Percentiles rank a stretch among this genome's conserved stretches.
These are phyloP conservation scores for Russula abietina DNA, from an alignment of 768 basidiomycete species.

Conservation along the genomic window DNA sequence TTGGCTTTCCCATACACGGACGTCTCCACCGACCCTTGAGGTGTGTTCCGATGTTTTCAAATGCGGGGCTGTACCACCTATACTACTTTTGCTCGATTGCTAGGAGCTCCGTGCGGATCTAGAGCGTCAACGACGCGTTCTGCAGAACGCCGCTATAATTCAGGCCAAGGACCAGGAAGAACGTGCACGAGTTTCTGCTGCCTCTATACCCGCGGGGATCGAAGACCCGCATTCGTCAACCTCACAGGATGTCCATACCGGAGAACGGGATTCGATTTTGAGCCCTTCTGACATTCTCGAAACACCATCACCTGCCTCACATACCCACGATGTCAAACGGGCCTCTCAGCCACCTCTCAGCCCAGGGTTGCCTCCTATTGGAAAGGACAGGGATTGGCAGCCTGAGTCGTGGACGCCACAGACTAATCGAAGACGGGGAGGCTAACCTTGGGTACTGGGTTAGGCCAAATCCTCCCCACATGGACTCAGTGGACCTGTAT, in stretches of 20 bases:
- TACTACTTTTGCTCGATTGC: background rate
- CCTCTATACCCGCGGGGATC: background rate
- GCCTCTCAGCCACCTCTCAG: background rate
- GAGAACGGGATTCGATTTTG: background rate
- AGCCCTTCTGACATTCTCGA: background rate
- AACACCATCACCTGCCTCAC: background rate
- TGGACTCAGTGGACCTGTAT: background rate
- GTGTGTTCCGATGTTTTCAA: slow-evolving; percentile 5
- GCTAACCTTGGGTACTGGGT: background rate
- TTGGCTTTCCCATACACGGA: slow-evolving; percentile 23
- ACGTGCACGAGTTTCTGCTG: background rate
- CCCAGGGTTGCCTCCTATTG: slow-evolving; percentile 1
- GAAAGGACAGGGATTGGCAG: slow-evolving; percentile 22
- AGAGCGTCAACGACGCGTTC: slow-evolving; percentile 21
- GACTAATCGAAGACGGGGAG: background rate
- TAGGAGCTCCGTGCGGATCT: slow-evolving; percentile 23
- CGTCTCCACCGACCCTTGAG: slow-evolving; percentile 16
- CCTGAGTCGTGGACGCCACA: slow-evolving; percentile 22
- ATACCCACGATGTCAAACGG: background rate
- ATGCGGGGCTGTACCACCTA: slow-evolving; percentile 8
- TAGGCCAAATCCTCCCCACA: background rate
- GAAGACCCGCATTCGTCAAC: background rate
- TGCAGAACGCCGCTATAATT: slow-evolving; percentile 19
- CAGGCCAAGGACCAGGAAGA: slow-evolving; percentile 23
- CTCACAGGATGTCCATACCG: background rate